Base-by-base conservation (phyloP, 768 basidiomycete genomes). In the Rossbeevera mucosa region DNA sequence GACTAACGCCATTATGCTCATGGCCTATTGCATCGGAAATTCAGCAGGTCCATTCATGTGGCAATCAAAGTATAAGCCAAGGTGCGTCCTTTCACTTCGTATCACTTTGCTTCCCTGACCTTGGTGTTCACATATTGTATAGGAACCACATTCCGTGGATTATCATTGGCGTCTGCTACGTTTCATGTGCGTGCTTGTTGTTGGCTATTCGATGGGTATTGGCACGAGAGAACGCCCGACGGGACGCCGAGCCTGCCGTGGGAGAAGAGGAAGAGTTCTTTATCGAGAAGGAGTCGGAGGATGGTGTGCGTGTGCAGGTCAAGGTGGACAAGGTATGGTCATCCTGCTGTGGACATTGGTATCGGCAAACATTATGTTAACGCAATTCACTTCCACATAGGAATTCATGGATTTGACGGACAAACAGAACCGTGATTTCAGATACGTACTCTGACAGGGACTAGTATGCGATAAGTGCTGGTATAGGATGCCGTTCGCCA, bases 1-100 rank as follows among this genome's bases (percentile, higher is more conserved):
- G 33, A 70, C 68, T 0, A 90, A 90, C 60, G 86, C 88, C 0
- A 81, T 91, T 56, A 78, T 89, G 76, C 74, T 91, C 11, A 78
- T 77, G 40, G 83, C 85, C 1, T 91, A 89, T 61, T 82, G 81
- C 57, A 55, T 82, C 20, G 80, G 81, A 8, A 88, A 90, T 52
- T 72, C 85, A 2, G 79, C 78, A 0, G 81, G 80, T n/a, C 86
- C 87, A 0, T 85, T 87, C 60, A 86, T 90, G 84, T 90, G 87
- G 87, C 79, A 82, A 76, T 36, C 36, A 11, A 2, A 36, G 36
- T 36, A 36, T 36, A 36, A 36, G 9, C 36, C 36, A 18, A 36
- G 85, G 84, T 83, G 50, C 20, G 69, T 47, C 11, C 9, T 5
- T 36, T n/a, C n/a, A 18, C 2, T 8, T 5, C 12, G 3, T 20